These are phyloP conservation scores for Bolboschoenoplectus hybrid DNA, from an alignment of 202 grass and related monocot genomes.

Conservation along the genomic window DNA sequence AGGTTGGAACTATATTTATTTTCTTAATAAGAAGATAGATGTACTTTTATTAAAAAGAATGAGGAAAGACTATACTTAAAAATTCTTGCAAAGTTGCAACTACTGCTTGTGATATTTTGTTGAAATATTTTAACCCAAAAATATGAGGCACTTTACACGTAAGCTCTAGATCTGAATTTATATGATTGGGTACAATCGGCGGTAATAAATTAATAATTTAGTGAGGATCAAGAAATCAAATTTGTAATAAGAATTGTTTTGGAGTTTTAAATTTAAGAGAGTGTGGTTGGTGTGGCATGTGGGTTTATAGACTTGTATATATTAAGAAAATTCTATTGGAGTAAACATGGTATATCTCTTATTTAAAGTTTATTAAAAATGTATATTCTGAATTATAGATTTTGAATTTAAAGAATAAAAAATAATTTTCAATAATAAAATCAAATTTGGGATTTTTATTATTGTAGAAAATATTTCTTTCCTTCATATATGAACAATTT, in stretches of 20 bases:
- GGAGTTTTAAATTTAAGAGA: too few relatives aligned
- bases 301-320: too few relatives aligned
- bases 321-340: too few relatives aligned
- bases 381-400: background rate
- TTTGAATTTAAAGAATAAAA: background rate
- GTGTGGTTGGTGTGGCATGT: too few relatives aligned
- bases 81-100: constrained; percentile 11
- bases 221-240: too few relatives aligned
- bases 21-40: background rate
- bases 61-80: background rate
- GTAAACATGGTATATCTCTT: too few relatives aligned
- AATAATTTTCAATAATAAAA: background rate
- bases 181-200: too few relatives aligned
- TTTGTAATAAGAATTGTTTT: too few relatives aligned
- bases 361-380: too few relatives aligned
- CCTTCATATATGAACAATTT: too few relatives aligned
- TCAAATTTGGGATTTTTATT: background rate
- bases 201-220: too few relatives aligned
- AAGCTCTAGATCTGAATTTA: background rate
- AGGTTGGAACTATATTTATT: background rate
- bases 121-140: background rate
- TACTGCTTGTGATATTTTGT: background rate
- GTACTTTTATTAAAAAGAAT: constrained; percentile 1
- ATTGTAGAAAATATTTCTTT: background rate
- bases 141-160: background rate